phyloP scores from a whole-genome alignment of 495 filamentous ascomycete genomes.

The Friedmanniomyces simplex region DNA sequence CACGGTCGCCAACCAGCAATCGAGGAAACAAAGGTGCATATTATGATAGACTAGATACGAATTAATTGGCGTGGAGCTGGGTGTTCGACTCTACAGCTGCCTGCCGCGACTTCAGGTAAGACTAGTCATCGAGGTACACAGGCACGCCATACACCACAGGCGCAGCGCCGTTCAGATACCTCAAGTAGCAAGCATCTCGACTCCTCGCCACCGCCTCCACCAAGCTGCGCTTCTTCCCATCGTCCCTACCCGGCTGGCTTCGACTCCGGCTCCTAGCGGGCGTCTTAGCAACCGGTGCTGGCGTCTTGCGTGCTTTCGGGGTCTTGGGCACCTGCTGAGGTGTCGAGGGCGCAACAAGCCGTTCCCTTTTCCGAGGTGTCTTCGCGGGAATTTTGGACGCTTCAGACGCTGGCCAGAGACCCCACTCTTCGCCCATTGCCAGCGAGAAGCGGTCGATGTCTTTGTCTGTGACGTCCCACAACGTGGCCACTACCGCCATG shows the following conservation, averaged over 20 bases:
- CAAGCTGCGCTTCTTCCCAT: conserved; percentile 35
- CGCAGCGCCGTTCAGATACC: conserved; percentile 85
- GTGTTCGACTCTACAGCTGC: too few relatives aligned
- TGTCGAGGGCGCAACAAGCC: conserved; percentile 7
- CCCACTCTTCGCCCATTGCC: conserved; percentile 72
- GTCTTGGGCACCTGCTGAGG: conserved; percentile 13
- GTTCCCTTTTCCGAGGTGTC: conserved; percentile 17
- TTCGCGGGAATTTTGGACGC: conserved; percentile 18
- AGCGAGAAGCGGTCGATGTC: conserved; percentile 89
- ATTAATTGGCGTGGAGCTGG: too few relatives aligned
- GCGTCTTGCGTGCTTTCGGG: conserved; percentile 16
- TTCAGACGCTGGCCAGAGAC: conserved; percentile 38
- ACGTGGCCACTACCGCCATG: conserved; percentile 66
- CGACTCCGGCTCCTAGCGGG: conserved; percentile 14
- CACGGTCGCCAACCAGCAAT: too few relatives aligned
- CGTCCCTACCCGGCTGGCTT: conserved; percentile 6
- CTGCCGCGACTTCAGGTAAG: neutral
- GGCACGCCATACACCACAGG: conserved; percentile 92
- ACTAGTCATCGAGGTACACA: conserved; percentile 51
- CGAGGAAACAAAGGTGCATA: too few relatives aligned
- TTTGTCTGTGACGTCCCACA: conserved; percentile 97
- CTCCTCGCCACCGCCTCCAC: conserved; percentile 70
- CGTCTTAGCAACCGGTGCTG: conserved; percentile 12
- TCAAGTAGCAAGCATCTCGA: conserved; percentile 64
- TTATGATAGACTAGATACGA: too few relatives aligned